These are phyloP conservation scores for Botrytis medusae DNA, from an alignment of 2,329 filamentous ascomycete genomes.

Conservation along the genomic window DNA sequence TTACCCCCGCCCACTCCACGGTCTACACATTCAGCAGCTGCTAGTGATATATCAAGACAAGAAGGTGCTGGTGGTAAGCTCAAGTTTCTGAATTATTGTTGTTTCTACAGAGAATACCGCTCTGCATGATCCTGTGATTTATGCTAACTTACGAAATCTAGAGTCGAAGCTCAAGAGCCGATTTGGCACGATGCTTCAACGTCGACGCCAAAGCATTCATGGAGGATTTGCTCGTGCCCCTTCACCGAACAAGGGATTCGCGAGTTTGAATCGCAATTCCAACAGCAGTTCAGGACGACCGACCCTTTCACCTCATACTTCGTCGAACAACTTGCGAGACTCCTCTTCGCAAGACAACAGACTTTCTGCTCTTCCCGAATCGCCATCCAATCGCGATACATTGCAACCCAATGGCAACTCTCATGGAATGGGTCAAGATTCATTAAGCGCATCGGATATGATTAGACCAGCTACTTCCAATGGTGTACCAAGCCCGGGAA, in stretches of 20 bases:
- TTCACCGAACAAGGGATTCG: conserved; percentile 54
- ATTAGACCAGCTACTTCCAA: conserved; percentile 36
- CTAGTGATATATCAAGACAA: conserved; percentile 34
- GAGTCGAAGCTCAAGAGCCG: conserved; percentile 61
- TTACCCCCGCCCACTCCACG: conserved; percentile 36
- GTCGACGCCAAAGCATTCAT: conserved; percentile 66
- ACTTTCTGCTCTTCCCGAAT: conserved; percentile 59
- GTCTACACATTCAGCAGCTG: conserved; percentile 34
- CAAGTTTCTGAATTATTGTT: background rate
- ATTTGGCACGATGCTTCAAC: conserved; percentile 68
- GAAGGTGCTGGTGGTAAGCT: conserved; percentile 19
- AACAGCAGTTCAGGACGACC: conserved; percentile 60
- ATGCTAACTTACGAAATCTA: conserved; percentile 23
- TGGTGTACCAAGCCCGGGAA: conserved; percentile 43
- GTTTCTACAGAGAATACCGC: background rate
- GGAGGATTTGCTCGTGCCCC: conserved; percentile 54
- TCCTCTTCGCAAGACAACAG: conserved; percentile 46
- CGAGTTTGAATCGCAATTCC: conserved; percentile 58
- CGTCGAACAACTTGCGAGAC: conserved; percentile 59
- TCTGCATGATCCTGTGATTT: background rate
- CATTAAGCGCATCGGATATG: conserved; percentile 26
- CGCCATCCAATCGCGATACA: conserved; percentile 43
- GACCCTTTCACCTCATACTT: conserved; percentile 54
- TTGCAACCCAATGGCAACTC: conserved; percentile 34
- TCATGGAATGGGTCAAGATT: conserved; percentile 35